Base-by-base conservation (phyloP, 768 basidiomycete species). In the Lyophyllum semitale region DNA sequence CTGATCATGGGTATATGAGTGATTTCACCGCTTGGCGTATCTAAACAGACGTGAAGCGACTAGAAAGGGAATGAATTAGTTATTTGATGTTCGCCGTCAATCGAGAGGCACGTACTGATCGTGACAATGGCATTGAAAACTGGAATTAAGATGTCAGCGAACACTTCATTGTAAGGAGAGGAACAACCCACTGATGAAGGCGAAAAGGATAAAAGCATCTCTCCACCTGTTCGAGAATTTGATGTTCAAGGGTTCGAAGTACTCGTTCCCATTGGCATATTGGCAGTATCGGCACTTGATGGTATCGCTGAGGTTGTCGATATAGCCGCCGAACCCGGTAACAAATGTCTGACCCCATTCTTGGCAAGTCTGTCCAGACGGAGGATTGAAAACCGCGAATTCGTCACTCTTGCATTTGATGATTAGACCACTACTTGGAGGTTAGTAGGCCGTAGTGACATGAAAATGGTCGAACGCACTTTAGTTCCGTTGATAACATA, bases 401-500 rank as follows among this genome's bases (percentile, higher is more conserved):
- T 96, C 94, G 55, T 84, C 82, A 0, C 73, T 61, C 20, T 82
- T 78, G 74, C 93, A 91, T 18, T 54, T 66, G 56, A 94, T 87
- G 0, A 63, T 59, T 18, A 93, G 76, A 9, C 85, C 90, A 63
- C 84, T 85, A 55, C 12, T 38, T 48, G 37, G 35, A 20, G 23
- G 45, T 69, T 56, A 58, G 66, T 46, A 33, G 9, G 17, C 29
- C 33, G 43, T n/a, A 23, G 25, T 20, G 25, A 12, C n/a, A 8
- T 20, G 1, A 53, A 17, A 18, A 46, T 5, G 9, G 23, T n/a
- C 13, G 8, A 17, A 66, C 77, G 52, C 62, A 86, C 84, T 90
- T 83, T 9, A 95, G 76, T 61, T 91, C 91, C 4, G 88, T 92
- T 0, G 88, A 82, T 27, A 92, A 71, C 77, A 93, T 87, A 17